These are phyloP conservation scores for Candida tammaniensis DNA, from an alignment of 805 yeast species.

Conservation along the genomic window DNA sequence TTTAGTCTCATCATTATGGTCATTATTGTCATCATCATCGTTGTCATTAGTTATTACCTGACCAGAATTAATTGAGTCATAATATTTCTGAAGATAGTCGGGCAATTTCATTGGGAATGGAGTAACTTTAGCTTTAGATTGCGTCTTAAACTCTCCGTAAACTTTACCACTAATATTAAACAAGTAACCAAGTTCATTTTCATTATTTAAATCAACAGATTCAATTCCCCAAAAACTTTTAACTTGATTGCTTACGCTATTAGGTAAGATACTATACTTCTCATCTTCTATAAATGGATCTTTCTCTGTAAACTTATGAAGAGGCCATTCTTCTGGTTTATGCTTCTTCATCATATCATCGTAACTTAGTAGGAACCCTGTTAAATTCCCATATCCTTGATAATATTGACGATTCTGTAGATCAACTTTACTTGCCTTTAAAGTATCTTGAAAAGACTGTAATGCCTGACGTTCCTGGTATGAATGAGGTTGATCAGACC, in stretches of 20 bases:
- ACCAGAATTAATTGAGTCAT: slow-evolving; percentile 21
- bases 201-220: slow-evolving; percentile 8
- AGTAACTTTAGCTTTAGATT: slow-evolving; percentile 1
- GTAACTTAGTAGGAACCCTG: slow-evolving; percentile 70
- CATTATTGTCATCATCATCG: slow-evolving; percentile 25
- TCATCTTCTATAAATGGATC: slow-evolving; percentile 46
- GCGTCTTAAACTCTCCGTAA: slow-evolving; percentile 27
- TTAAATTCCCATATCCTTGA: slow-evolving; percentile 64
- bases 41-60: slow-evolving; percentile 27
- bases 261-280: slow-evolving; percentile 57
- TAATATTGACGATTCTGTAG: slow-evolving; percentile 43
- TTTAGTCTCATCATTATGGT: slow-evolving; percentile 1
- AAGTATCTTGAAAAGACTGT: slow-evolving; percentile 20
- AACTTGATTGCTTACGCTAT: slow-evolving; percentile 48
- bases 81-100: slow-evolving; percentile 27
- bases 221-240: slow-evolving; percentile 50
- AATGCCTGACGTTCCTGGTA: slow-evolving; percentile 24
- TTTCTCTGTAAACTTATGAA: slow-evolving; percentile 45
- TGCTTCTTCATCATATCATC: slow-evolving; percentile 49
- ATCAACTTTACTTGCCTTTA: slow-evolving; percentile 16
- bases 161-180: slow-evolving; percentile 35
- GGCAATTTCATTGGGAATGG: slow-evolving; percentile 24
- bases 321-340: slow-evolving; percentile 55
- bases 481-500: slow-evolving; percentile 27
- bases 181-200: slow-evolving; percentile 22